Conservation (phyloP, 176 grass and related monocot genomes). For the Cymbopogon citratus region DNA sequence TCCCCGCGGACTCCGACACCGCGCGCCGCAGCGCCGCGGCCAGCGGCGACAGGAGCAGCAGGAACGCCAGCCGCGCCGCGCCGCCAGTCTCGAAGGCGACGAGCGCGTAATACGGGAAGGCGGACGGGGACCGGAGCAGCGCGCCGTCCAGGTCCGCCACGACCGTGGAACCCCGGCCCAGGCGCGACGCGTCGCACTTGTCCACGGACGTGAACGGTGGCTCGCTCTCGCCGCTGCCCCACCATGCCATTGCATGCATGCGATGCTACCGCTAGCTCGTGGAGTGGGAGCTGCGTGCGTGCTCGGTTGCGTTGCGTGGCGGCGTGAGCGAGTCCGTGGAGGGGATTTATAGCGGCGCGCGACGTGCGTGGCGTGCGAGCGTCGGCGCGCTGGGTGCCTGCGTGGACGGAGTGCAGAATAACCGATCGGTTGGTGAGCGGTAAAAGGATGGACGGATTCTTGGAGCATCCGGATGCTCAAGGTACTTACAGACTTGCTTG, state of each 20-base stretch:
- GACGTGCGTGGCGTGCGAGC: too few species aligned
- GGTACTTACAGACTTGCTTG: too few species aligned
- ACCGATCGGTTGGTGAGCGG: too few species aligned
- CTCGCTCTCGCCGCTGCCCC: background rate
- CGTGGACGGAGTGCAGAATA: background rate
- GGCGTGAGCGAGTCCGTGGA: background rate
- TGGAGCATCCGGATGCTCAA: too few species aligned
- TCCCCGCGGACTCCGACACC: constrained; percentile 41
- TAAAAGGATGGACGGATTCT: too few species aligned
- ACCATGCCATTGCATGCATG: background rate
- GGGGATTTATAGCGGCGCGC: background rate
- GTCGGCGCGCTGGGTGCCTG: background rate
- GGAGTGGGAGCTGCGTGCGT: background rate
- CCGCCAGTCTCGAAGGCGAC: constrained; percentile 66
- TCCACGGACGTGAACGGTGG: constrained; percentile 42
- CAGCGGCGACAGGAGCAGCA: constrained; percentile 49
- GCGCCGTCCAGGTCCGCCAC: constrained; percentile 63
- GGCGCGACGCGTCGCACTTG: constrained; percentile 45
- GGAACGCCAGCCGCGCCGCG: constrained; percentile 38
- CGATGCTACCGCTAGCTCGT: background rate
- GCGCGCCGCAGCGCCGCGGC: constrained; percentile 33
- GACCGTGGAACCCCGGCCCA: constrained; percentile 20
- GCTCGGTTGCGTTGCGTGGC: background rate
- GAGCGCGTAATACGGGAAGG: constrained; percentile 72
- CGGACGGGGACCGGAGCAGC: constrained; percentile 42